Base-by-base conservation (phyloP, 1,284 basidiomycete species). In the Chalciporus sp. region DNA sequence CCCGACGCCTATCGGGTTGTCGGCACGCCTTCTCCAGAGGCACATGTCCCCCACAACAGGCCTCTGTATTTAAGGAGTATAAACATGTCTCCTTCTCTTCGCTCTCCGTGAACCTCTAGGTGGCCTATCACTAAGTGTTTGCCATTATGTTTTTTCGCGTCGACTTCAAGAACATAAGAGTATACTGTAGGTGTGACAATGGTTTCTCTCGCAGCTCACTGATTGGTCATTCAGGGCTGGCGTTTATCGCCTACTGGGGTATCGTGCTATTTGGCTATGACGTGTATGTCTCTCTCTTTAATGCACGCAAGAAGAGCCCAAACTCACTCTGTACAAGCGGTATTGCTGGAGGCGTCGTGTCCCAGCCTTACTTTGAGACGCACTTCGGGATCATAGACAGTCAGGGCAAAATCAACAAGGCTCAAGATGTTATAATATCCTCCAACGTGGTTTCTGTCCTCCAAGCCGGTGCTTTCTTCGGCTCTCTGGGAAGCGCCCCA, bases 401-500 rank as follows among this genome's bases (percentile, higher is more conserved):
- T 1, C 67, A 79, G 49, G 78, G 77, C 23, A 55, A 57, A 1
- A 62, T 71, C 14, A 69, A 74, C 57, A 69, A 60, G 19, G 60
- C 58, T 26, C 74, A 73, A 45, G 63, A 67, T 11, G 74, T 82
- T 58, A 73, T 74, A 2, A 75, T 92, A 26, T 84, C 79, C 8
- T 79, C 77, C 45, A 85, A 86, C 61, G 78, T 88, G 51, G 90
- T 92, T 23, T 86, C 88, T 9, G 87, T 92, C 19, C 79, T 92
- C 17, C 89, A 91, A 67, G 90, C 84, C 2, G 89, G 89, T 39
- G 86, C 86, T 2, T 92, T 92, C 77, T 92, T 92, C 64, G 90
- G 91, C 45, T 86, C 90, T 12, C 66, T 92, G 7, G 74, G 77
- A 19, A 84, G 80, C 58, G 82, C 84, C 0, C 86, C 85, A 0